These are phyloP conservation scores for Trichoderma endophyticum DNA, from an alignment of 2,329 filamentous ascomycete species.

Conservation along the genomic window DNA sequence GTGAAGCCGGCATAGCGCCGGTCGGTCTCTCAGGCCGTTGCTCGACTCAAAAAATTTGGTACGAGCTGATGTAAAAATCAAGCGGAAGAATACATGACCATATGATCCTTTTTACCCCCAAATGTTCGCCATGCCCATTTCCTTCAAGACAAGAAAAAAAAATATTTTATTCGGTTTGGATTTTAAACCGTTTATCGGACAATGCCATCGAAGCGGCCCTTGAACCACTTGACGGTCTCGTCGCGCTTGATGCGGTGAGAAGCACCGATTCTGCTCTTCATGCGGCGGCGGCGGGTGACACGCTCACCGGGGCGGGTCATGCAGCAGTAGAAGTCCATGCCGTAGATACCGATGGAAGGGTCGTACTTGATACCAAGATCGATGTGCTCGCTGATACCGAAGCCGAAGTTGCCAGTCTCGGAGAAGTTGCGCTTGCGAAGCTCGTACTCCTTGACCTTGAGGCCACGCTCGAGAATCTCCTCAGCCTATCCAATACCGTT, in stretches of 20 bases:
- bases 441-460: slow-evolving; percentile 99
- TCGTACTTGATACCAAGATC: slow-evolving; percentile 99
- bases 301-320: slow-evolving; percentile 99
- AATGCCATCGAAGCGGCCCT: slow-evolving; percentile 91
- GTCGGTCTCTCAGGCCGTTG: slow-evolving; percentile 72
- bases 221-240: slow-evolving; percentile 98
- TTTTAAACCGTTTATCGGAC: slow-evolving; percentile 71
- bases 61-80: slow-evolving; percentile 51
- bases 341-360: slow-evolving; percentile 96
- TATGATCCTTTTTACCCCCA: slow-evolving; percentile 29
- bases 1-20: slow-evolving; percentile 64
- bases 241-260: slow-evolving; percentile 89
- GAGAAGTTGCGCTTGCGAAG: slow-evolving; percentile 99
- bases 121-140: slow-evolving; percentile 41
- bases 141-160: slow-evolving; percentile 36
- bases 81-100: slow-evolving; percentile 41
- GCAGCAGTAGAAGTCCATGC: slow-evolving; percentile 99
- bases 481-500: slow-evolving; percentile 60
- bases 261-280: slow-evolving; percentile 80
- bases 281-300: slow-evolving; percentile 90
- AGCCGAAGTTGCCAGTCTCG: slow-evolving; percentile 99
- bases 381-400: slow-evolving; percentile 99
- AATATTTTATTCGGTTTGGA: slow-evolving; percentile 21
- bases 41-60: slow-evolving; percentile 52
- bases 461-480: slow-evolving; percentile 99